Evolutionary conservation across 257 asterid genomes (phyloP), one percentile per base, ranked within the genome.

Genomic region (Jacaranda mimosifolia): DNA sequence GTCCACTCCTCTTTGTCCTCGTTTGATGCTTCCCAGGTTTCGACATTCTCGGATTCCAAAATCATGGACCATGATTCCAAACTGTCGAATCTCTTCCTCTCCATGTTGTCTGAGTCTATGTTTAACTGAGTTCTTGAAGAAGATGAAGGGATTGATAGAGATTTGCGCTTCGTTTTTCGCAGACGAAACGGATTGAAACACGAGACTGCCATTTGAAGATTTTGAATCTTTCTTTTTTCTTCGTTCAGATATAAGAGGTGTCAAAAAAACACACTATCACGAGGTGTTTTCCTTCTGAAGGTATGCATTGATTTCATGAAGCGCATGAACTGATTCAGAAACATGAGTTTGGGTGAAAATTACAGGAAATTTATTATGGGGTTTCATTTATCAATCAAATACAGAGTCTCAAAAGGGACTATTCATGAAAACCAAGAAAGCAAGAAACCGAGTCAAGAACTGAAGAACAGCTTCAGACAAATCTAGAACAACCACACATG

Each of bases 51-150:
- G 4, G 98, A 91, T 12, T 95, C 99, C 75, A 96, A 68, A 52
- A 96, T 91, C 99, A 93, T 93, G 18, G 98, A 93, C 99, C 99
- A 96, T 21, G 99, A 96, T 49, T 96, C 98, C 58, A 93, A 63
- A 80, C 99, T 96, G 84, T 96, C 99, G 79, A 91, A 88, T 66
- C 98, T 86, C 85, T 84, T 96, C 85, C 90, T 84, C 57, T 93
- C 98, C 98, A 95, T 91, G 79, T 73, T 87, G 26, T 85, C 87
- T 3, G 62, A 68, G 14, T 88, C 91, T 12, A 73, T 63, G 77
- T 80, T 79, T 36, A 85, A 52, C 51, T 83, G 89, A n/a, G 77
- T 82, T 62, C 88, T 85, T 18, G 96, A 89, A 0, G 96, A 74
- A 0, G 96, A 74, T 4, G 93, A 83, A 60, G 94, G 89, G 12